Evolutionary conservation across 805 yeast genomes (phyloP).

Genomic region (Myxozyma neotropica): DNA sequence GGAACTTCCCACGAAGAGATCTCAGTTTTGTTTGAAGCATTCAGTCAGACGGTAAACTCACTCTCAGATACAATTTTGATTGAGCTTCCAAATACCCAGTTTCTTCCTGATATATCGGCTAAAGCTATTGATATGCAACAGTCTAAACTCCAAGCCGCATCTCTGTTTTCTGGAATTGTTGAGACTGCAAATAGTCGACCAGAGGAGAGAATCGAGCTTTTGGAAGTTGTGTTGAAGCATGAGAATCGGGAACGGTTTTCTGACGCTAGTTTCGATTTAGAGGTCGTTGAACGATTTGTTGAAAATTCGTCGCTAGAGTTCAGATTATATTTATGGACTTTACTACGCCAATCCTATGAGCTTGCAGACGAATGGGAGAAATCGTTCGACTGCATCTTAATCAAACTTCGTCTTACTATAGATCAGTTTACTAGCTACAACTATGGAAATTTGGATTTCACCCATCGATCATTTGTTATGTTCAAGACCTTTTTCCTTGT

Average conservation of each 20-base stretch:
- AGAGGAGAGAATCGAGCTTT: constrained; percentile 39
- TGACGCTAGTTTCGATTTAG: constrained; percentile 8
- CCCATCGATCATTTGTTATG: constrained; percentile 10
- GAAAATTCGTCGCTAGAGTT: constrained; percentile 64
- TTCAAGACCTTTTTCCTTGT: constrained; percentile 17
- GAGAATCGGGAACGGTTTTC: neutral
- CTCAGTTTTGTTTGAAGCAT: constrained; percentile 36
- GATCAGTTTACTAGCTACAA: constrained; percentile 5
- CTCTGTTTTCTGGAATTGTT: constrained; percentile 61
- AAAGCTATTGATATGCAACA: constrained; percentile 60
- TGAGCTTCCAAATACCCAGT: constrained; percentile 37
- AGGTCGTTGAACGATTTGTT: constrained; percentile 46
- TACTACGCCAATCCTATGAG: constrained; percentile 27
- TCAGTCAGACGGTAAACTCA: constrained; percentile 17
- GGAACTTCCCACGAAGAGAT: constrained; percentile 44
- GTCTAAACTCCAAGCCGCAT: constrained; percentile 70
- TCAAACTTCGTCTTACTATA: constrained; percentile 9
- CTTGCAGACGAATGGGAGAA: neutral
- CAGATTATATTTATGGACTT: constrained; percentile 65
- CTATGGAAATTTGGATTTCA: constrained; percentile 4
- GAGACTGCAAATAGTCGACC: constrained; percentile 39
- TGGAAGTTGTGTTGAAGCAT: constrained; percentile 53
- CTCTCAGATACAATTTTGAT: neutral
- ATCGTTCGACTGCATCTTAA: constrained; percentile 21
- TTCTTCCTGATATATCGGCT: constrained; percentile 58